Conservation (phyloP, 2,329 filamentous ascomycete species). For the Gyromitra esculenta region DNA sequence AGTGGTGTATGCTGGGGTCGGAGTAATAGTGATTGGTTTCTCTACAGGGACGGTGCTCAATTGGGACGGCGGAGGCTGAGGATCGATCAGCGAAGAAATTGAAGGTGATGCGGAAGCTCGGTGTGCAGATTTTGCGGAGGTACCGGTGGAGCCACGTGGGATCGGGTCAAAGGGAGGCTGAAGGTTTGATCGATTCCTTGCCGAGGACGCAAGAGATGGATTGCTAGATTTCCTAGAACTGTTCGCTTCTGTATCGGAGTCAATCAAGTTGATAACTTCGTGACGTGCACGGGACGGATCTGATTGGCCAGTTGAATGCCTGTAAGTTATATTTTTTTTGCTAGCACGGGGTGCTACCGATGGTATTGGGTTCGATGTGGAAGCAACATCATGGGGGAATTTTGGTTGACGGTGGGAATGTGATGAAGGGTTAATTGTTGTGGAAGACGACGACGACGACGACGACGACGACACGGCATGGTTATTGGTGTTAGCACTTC, state of each 20-base stretch:
- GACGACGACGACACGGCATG: conserved; percentile 40
- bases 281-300: conserved; percentile 38
- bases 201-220: conserved; percentile 43
- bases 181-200: conserved; percentile 49
- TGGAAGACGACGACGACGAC: conserved; percentile 39
- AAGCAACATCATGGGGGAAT: conserved; percentile 51
- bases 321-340: conserved; percentile 46
- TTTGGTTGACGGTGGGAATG: conserved; percentile 52
- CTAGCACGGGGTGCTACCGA: conserved; percentile 29
- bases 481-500: conserved; percentile 50
- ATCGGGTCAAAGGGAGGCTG: conserved; percentile 52
- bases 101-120: conserved; percentile 89
- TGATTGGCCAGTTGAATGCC: conserved; percentile 49
- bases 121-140: conserved; percentile 59
- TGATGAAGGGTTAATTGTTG: conserved; percentile 41
- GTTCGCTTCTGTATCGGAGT: conserved; percentile 53
- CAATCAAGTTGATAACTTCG: conserved; percentile 53
- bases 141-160: conserved; percentile 44
- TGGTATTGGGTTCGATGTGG: conserved; percentile 36
- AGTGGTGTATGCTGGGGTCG: conserved; percentile 31
- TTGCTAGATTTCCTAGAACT: conserved; percentile 42
- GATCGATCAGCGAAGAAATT: conserved; percentile 88
- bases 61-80: conserved; percentile 60
- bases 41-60: conserved; percentile 28
- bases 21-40: conserved; percentile 39